Conservation (phyloP, 2,329 filamentous ascomycete species). For the Achaetomium macrosporum region DNA sequence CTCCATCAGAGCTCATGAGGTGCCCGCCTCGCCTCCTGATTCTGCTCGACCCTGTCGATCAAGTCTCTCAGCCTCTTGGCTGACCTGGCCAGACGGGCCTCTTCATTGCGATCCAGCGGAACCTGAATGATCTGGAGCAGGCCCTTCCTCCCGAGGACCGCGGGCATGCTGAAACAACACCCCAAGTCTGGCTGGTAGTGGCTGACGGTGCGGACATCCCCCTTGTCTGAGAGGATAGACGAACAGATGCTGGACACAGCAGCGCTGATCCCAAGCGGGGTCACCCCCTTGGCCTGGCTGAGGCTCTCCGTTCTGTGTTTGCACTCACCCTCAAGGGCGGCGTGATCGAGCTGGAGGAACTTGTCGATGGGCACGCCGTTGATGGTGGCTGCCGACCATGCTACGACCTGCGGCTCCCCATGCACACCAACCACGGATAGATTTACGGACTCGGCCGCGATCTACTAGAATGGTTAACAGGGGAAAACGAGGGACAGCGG, state of each 20-base stretch:
- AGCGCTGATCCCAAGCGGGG: constrained; percentile 44
- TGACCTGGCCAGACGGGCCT: background rate
- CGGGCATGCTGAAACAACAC: constrained; percentile 46
- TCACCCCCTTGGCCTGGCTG: constrained; percentile 45
- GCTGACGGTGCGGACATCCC: constrained; percentile 42
- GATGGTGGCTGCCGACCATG: constrained; percentile 15
- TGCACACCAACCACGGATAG: constrained; percentile 13
- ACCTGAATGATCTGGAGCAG: constrained; percentile 31
- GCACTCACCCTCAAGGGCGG: constrained; percentile 38
- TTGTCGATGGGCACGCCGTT: constrained; percentile 12
- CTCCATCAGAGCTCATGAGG: no score
- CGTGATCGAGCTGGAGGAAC: background rate
- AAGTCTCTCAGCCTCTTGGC: constrained; percentile 1
- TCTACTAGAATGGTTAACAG: no score
- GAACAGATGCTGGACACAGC: constrained; percentile 43
- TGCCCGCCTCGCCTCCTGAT: no score
- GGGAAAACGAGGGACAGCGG: background rate
- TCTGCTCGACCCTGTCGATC: no score
- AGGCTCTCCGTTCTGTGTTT: constrained; percentile 42
- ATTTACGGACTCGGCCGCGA: constrained; percentile 11
- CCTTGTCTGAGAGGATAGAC: constrained; percentile 44
- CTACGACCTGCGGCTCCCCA: constrained; percentile 6
- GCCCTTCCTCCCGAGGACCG: constrained; percentile 41
- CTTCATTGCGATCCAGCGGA: constrained; percentile 8
- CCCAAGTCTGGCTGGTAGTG: constrained; percentile 42